Evolutionary conservation across 2,329 filamentous ascomycete species (phyloP).

Genomic region (Exophiala sp.): DNA sequence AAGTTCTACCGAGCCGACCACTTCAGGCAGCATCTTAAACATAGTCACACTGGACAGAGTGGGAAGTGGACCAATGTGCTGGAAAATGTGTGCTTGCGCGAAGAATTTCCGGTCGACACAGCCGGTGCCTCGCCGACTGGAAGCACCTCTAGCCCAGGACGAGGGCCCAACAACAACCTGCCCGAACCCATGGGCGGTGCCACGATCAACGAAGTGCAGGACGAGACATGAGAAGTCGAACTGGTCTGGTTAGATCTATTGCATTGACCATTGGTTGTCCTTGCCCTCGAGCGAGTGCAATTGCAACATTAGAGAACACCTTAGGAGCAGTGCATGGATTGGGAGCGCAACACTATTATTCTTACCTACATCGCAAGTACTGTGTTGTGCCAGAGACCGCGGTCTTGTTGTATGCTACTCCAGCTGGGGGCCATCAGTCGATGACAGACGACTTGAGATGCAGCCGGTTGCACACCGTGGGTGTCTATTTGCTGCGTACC

Average conservation of each 20-base stretch:
- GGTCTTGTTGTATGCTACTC: too few relatives aligned
- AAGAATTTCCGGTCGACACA: slow-evolving; percentile 55
- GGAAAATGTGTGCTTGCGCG: slow-evolving; percentile 93
- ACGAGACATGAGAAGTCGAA: slow-evolving; percentile 19
- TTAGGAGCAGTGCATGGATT: too few relatives aligned
- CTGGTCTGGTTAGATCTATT: slow-evolving; percentile 2
- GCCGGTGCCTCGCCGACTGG: slow-evolving; percentile 22
- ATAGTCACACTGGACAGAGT: slow-evolving; percentile 90
- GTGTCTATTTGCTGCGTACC: too few relatives aligned
- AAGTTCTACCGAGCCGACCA: slow-evolving; percentile 98
- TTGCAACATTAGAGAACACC: neutral
- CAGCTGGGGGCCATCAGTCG: neutral
- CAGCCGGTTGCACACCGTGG: neutral
- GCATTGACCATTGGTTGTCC: too few relatives aligned
- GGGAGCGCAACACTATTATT: too few relatives aligned
- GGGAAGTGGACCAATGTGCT: slow-evolving; percentile 99
- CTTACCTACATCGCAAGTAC: too few relatives aligned
- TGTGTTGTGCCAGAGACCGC: too few relatives aligned
- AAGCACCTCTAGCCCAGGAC: slow-evolving; percentile 21
- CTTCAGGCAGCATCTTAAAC: slow-evolving; percentile 95
- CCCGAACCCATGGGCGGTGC: slow-evolving; percentile 23
- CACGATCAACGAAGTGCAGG: slow-evolving; percentile 23
- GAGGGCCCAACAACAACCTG: slow-evolving; percentile 19
- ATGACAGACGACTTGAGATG: neutral
- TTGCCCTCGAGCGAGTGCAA: too few relatives aligned